Evolutionary conservation across 371 early-diverging fungal species (phyloP), one percentile per base, ranked within the genome.

Genomic region (Apophysomyces trapeziformis): DNA sequence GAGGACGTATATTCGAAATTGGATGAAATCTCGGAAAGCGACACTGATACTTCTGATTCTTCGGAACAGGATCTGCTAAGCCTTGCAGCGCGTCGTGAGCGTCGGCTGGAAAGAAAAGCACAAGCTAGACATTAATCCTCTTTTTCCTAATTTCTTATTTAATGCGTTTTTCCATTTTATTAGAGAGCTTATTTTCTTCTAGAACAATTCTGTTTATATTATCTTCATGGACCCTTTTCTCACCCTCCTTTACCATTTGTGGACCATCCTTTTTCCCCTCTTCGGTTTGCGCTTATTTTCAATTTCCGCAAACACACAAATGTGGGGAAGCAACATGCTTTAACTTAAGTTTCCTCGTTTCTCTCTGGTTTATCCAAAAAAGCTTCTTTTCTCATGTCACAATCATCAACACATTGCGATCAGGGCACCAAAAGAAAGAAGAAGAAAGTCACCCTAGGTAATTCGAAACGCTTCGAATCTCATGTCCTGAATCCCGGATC

Each of bases 361-460:
- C 18, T 41, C 41, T 58, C 37, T 58, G n/a, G 13, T 44, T 26
- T 32, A n/a, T 54, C 56, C 39, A 64, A 64, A 57, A 57, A 64
- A 50, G 41, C 38, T 41, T 46, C 38, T 38, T 63, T 56, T 38
- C 16, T 54, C 45, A 64, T 63, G 54, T 37, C 63, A 36, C 63
- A n/a, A 32, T 60, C 39, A 18, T n/a, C 13, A n/a, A 26, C 32
- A 26, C 45, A 43, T 60, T 35, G 26, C 43, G 66, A 66, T 54
- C 66, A 38, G 26, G 50, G 43, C 12, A 43, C 39, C 35, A 67
- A 67, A 13, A 39, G 61, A 43, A 67, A 67, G 38, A 62, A 63
- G 13, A 67, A 67, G 56, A 67, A 67, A 41, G 67, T 67, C 21
- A 62, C 67, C 35, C 39, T 67, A 32, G 67, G 67, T 67, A 67